Conservation (phyloP, 805 yeast species). For the Dipodascus albidus region DNA sequence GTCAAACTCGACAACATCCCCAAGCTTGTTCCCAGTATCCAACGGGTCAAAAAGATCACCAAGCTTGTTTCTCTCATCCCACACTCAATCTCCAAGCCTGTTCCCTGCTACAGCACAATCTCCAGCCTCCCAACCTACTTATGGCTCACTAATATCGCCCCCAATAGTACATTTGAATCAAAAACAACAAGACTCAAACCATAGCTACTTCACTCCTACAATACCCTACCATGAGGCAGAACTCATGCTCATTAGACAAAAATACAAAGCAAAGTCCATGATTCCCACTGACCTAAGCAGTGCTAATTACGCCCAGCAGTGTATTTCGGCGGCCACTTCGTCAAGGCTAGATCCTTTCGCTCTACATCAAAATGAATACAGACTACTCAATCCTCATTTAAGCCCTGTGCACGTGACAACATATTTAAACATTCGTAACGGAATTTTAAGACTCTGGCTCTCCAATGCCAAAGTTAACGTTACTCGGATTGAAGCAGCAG, state of each 20-base stretch:
- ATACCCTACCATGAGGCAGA: constrained; percentile 6
- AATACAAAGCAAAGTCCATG: constrained; percentile 28
- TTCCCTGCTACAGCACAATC: background rate
- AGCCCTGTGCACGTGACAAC: constrained; percentile 30
- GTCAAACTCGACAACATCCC: constrained; percentile 3
- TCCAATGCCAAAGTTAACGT: constrained; percentile 32
- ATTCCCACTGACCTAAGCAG: constrained; percentile 28
- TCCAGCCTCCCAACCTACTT: background rate
- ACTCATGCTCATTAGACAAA: constrained; percentile 12
- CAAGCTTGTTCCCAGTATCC: background rate
- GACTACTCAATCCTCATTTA: constrained; percentile 23
- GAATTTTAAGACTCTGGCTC: constrained; percentile 31
- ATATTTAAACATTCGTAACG: constrained; percentile 31
- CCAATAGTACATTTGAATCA: constrained; percentile 4
- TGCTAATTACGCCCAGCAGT: constrained; percentile 28
- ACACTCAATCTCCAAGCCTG: background rate
- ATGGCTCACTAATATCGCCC: constrained; percentile 7
- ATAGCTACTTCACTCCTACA: constrained; percentile 3
- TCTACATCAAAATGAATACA: constrained; percentile 27
- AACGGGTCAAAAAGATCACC: background rate
- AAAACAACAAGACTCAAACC: background rate
- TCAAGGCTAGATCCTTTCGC: constrained; percentile 29
- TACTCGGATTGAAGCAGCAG: constrained; percentile 31
- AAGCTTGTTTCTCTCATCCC: background rate
- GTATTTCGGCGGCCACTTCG: constrained; percentile 30